Evolutionary conservation across 495 filamentous ascomycete genomes (phyloP).

Genomic region (Xylaria telfairii): DNA sequence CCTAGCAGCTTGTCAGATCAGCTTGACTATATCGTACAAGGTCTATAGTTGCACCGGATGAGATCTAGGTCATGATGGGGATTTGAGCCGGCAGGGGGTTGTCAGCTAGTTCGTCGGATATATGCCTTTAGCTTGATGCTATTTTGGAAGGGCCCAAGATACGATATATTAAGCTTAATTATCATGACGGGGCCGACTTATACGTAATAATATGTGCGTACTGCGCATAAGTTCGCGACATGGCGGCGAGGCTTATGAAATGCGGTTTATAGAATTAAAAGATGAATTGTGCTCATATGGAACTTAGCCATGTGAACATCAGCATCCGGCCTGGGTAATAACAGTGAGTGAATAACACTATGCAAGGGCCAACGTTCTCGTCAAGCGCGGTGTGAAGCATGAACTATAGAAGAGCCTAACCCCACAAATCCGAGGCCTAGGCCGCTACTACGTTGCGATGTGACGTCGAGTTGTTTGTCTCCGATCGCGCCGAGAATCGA

Average conservation of each 20-base stretch:
- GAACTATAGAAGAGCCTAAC: not conserved
- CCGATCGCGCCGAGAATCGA: constrained; percentile 10
- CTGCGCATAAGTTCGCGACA: not conserved
- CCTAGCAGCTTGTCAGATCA: constrained; percentile 6
- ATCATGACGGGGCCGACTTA: constrained; percentile 8
- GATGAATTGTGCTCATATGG: not conserved
- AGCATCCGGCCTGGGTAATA: not conserved
- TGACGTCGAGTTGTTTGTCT: constrained; percentile 20
- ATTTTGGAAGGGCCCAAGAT: constrained; percentile 43
- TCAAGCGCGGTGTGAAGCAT: not conserved
- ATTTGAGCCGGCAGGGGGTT: constrained; percentile 22
- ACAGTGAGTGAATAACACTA: not conserved
- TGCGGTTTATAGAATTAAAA: not conserved
- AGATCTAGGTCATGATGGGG: constrained; percentile 35
- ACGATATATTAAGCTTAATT: constrained; percentile 52
- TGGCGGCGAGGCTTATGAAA: not conserved
- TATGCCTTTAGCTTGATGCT: constrained; percentile 34
- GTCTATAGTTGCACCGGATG: constrained; percentile 24
- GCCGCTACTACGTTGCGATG: constrained; percentile 18
- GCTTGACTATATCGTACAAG: constrained; percentile 10
- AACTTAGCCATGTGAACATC: not conserved
- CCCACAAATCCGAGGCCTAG: constrained; percentile 18
- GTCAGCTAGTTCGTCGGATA: constrained; percentile 4
- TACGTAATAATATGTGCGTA: not conserved
- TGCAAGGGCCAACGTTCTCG: not conserved